A percentile compares a stretch with the other conserved stretches of the same genome.
These are phyloP conservation scores for Adansonia rubrostipa DNA, from an alignment of 441 rosid genomes.

Conservation along the genomic window DNA sequence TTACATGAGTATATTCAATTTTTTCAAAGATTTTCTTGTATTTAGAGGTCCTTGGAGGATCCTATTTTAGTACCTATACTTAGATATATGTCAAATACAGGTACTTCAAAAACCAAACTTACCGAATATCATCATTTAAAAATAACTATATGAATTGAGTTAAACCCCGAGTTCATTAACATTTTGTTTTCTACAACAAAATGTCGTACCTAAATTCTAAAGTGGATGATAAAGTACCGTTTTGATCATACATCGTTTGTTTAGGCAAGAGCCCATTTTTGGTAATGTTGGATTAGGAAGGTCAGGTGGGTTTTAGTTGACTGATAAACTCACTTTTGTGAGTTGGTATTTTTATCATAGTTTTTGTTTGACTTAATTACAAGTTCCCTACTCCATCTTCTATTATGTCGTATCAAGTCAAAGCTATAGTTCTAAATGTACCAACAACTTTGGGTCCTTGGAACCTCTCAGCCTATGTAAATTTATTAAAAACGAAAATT, in stretches of 20 bases:
- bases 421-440: not conserved
- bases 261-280: slow-evolving; percentile 13
- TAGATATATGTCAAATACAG: no score
- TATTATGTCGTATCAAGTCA: not conserved
- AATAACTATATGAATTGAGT: no score
- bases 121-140: no score
- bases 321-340: slow-evolving; percentile 10
- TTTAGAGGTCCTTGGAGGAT: no score
- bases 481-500: not conserved
- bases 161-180: no score
- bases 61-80: no score
- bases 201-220: not conserved
- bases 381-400: slow-evolving; percentile 25
- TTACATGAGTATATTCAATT: no score
- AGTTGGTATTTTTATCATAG: slow-evolving; percentile 29
- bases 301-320: slow-evolving; percentile 29
- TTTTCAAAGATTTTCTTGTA: no score
- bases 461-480: not conserved
- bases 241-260: not conserved
- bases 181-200: not conserved
- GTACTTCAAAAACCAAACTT: no score
- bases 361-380: slow-evolving; percentile 12
- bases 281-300: slow-evolving; percentile 26
- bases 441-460: not conserved
- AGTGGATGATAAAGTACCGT: not conserved